Evolutionary conservation across 1,284 basidiomycete species (phyloP).

Genomic region (Tylopilus sp.): DNA sequence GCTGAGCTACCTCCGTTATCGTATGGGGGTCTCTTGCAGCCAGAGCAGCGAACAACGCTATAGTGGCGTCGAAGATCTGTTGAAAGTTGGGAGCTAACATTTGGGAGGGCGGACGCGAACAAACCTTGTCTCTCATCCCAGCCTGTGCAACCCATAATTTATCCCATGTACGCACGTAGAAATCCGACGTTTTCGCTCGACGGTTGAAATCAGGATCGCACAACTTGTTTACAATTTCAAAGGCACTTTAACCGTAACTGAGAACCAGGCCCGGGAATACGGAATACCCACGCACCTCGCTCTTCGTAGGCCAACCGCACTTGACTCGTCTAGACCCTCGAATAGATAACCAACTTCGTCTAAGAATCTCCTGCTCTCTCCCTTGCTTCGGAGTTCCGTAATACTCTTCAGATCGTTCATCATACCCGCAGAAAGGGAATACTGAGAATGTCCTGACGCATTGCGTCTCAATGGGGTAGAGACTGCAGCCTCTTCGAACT

Average conservation of each 20-base stretch:
- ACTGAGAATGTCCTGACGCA: slow-evolving; percentile 19
- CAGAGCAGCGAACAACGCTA: slow-evolving; percentile 54
- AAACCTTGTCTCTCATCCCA: slow-evolving; percentile 55
- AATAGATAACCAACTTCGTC: slow-evolving; percentile 79
- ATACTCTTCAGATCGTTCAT: slow-evolving; percentile 75
- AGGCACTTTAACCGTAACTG: slow-evolving; percentile 43
- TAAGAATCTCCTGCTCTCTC: slow-evolving; percentile 70
- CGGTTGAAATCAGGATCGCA: slow-evolving; percentile 68
- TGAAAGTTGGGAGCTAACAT: neutral
- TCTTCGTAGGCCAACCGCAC: slow-evolving; percentile 53
- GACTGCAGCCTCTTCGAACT: slow-evolving; percentile 8
- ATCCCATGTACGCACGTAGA: slow-evolving; percentile 61
- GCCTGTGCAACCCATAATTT: slow-evolving; percentile 54
- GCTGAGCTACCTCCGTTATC: slow-evolving; percentile 47
- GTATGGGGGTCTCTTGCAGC: slow-evolving; percentile 53
- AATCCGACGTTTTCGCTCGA: slow-evolving; percentile 69
- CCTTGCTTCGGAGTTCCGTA: slow-evolving; percentile 70
- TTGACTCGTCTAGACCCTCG: slow-evolving; percentile 60
- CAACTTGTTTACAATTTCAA: slow-evolving; percentile 68
- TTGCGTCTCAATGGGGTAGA: slow-evolving; percentile 26
- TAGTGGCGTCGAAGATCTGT: slow-evolving; percentile 42
- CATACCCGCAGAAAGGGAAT: slow-evolving; percentile 46
- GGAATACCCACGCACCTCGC: slow-evolving; percentile 45
- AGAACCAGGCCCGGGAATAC: neutral
- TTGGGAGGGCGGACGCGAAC: neutral